These are phyloP conservation scores for Lentinula sp. DNA, from an alignment of 768 basidiomycete genomes.

Conservation along the genomic window DNA sequence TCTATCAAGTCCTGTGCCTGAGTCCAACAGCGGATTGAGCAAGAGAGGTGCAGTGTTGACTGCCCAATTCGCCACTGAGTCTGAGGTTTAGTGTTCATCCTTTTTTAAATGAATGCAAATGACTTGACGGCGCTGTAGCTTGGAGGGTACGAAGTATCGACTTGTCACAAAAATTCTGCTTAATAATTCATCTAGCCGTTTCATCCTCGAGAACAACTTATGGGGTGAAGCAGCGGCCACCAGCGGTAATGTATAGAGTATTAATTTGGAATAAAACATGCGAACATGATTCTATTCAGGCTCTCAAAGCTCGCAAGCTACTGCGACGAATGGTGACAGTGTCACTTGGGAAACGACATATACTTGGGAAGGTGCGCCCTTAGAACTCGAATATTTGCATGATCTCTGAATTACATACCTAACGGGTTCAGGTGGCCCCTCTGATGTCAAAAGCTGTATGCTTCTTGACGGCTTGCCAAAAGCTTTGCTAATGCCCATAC, in stretches of 20 bases:
- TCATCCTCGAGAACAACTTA: conserved; percentile 22
- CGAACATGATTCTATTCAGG: conserved; percentile 10
- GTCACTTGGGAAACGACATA: conserved; percentile 27
- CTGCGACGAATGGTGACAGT: conserved; percentile 18
- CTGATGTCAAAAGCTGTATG: conserved; percentile 27
- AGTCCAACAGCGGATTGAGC: not conserved
- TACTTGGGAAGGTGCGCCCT: conserved; percentile 21
- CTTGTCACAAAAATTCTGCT: not conserved
- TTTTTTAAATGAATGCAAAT: not conserved
- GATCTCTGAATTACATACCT: too few relatives aligned
- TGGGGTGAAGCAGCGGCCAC: conserved; percentile 23
- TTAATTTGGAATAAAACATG: not conserved
- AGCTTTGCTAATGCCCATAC: not conserved
- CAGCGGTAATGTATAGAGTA: conserved; percentile 13
- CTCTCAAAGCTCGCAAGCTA: conserved; percentile 24
- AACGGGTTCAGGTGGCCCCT: not conserved
- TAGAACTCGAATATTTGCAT: not conserved
- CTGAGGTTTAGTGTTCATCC: conserved; percentile 15
- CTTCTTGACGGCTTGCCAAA: not conserved
- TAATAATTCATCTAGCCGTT: not conserved
- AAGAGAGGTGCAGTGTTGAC: conserved; percentile 24
- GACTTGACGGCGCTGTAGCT: not conserved
- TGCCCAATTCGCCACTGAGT: conserved; percentile 23
- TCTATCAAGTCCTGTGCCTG: not conserved
- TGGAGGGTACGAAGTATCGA: not conserved